Evolutionary conservation across 331 rosid genomes (phyloP), one percentile per base, ranked within the genome.

Genomic region (Rhamnella rubrinervis): DNA sequence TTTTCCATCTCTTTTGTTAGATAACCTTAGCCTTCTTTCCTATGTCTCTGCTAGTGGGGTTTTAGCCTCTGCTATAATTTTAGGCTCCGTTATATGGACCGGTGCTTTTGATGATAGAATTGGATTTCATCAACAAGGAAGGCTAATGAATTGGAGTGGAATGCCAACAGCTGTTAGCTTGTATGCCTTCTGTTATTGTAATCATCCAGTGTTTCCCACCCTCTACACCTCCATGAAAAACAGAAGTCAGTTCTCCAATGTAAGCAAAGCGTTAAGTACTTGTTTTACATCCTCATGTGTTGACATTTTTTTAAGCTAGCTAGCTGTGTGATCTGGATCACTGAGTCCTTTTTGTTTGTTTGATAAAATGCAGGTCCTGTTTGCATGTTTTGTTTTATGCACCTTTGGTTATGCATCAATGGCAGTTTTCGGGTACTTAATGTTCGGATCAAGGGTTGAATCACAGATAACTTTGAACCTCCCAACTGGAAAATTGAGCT

Each of bases 391-490:
- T 50, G 19, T 26, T 15, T 13, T 58, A 3, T 64, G 78, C 53
- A 73, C 66, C 40, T 21, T 73, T 4, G 26, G 65, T 53, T 65
- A 73, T 58, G 55, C 57, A 51, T 37, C 47, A 28, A 44, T 73
- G 37, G 78, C 65, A n/a, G 37, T 65, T 13, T 50, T 73, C 14
- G 78, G 78, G 1, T 65, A 74, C 47, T 46, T 58, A 44, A 65
- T 73, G 78, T 73, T 14, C 58, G 78, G 78, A 14, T 23, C 66
- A 14, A 25, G 58, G 4, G 59, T 59, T 0, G 59, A 46, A 49
- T 20, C 78, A 23, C 66, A 65, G 57, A 46, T 73, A 19, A 73
- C 72, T 19, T 39, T 73, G 59, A 73, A 73, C 55, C 57, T 73
- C 38, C 58, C 71, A 23, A 58, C 72, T 1, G 47, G 70, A 7